Conservation (phyloP, 202 grass and related monocot species). For the Bolboschoenoplectus hybrid region DNA sequence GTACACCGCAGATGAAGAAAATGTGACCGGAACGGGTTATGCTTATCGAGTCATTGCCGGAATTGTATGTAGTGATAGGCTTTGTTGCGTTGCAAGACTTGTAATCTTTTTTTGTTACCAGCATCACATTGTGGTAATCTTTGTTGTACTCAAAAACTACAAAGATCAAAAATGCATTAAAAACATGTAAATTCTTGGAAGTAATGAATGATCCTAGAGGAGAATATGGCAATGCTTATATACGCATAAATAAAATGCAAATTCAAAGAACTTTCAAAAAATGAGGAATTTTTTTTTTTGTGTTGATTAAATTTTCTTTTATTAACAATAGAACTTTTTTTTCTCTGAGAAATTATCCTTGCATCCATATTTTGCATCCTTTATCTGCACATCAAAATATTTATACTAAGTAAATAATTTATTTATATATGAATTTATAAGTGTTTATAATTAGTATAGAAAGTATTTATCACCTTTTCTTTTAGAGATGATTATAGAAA, state of each 20-base stretch:
- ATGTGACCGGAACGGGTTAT: conserved; percentile 71
- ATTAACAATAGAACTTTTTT: neutral
- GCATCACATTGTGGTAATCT: conserved; percentile 83
- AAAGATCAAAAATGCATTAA: neutral
- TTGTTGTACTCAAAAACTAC: conserved; percentile 73
- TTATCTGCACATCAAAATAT: too few species aligned
- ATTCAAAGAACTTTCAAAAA: neutral
- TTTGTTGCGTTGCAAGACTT: conserved; percentile 64
- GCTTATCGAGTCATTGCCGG: conserved; percentile 73
- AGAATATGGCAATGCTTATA: neutral
- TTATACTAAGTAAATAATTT: too few species aligned
- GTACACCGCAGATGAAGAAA: conserved; percentile 85
- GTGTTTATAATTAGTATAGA: too few species aligned
- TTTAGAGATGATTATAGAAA: too few species aligned
- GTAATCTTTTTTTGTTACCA: conserved; percentile 73
- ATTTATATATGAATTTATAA: too few species aligned
- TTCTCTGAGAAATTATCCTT: too few species aligned
- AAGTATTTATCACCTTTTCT: too few species aligned
- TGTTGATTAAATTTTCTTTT: neutral
- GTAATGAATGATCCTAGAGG: neutral
- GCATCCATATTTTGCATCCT: too few species aligned
- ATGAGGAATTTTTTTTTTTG: neutral
- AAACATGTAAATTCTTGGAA: neutral
- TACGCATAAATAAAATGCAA: neutral
- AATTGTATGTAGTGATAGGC: conserved; percentile 60